Evolutionary conservation across 805 yeast genomes (phyloP).

Genomic region (Metschnikowia kofuensis): DNA sequence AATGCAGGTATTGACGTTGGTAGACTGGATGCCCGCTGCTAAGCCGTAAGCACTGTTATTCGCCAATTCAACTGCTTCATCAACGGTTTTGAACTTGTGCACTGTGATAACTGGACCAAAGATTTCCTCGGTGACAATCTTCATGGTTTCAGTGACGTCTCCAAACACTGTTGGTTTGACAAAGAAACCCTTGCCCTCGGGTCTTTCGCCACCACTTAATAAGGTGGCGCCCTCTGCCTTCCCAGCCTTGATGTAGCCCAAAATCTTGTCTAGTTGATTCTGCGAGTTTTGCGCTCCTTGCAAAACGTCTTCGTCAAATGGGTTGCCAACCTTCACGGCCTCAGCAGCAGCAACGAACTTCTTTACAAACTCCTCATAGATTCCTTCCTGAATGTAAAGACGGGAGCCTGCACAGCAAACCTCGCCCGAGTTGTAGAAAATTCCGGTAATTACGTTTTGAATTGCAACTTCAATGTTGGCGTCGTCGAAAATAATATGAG

Average conservation of each 20-base stretch:
- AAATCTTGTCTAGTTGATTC: conserved; percentile 73
- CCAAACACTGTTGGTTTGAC: conserved; percentile 82
- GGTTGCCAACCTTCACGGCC: conserved; percentile 68
- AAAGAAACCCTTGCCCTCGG: conserved; percentile 58
- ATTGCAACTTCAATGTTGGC: conserved; percentile 77
- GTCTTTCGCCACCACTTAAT: conserved; percentile 69
- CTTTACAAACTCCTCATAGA: conserved; percentile 72
- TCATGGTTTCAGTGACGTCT: conserved; percentile 71
- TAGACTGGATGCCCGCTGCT: conserved; percentile 88
- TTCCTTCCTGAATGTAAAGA: conserved; percentile 78
- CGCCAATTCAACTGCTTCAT: conserved; percentile 74
- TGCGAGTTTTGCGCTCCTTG: conserved; percentile 94
- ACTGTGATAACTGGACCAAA: conserved; percentile 92
- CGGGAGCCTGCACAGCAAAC: conserved; percentile 95
- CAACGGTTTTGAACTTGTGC: conserved; percentile 76
- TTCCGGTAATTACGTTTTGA: conserved; percentile 73
- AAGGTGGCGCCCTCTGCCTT: conserved; percentile 80
- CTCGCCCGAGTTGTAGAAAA: conserved; percentile 93
- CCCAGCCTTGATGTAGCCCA: conserved; percentile 75
- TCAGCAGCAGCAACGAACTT: conserved; percentile 57
- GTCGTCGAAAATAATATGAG: conserved; percentile 84
- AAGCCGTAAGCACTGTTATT: conserved; percentile 83
- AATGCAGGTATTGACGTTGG: conserved; percentile 69
- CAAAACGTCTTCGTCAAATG: conserved; percentile 71
- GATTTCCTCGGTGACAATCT: conserved; percentile 83